Conservation (phyloP, 1,139 yeast species). For the Blastobotrys apis region DNA sequence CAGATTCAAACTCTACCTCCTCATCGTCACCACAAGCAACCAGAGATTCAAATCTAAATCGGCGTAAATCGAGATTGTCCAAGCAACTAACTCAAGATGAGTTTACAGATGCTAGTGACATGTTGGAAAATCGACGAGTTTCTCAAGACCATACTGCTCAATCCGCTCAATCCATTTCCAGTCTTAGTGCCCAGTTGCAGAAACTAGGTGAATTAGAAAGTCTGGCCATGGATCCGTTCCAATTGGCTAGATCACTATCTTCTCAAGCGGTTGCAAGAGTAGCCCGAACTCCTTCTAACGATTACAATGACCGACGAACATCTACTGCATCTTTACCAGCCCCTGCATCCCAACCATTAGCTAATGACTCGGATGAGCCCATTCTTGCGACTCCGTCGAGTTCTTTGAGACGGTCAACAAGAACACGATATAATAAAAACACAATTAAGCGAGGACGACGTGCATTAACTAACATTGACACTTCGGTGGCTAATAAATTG, state of each 20-base stretch:
- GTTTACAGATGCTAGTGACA: slow-evolving; percentile 39
- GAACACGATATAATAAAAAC: slow-evolving; percentile 28
- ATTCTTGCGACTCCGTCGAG: slow-evolving; percentile 29
- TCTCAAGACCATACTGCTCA: no score
- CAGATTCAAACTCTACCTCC: background rate
- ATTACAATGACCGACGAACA: slow-evolving; percentile 2
- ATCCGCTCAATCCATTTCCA: slow-evolving; percentile 22
- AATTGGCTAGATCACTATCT: slow-evolving; percentile 30
- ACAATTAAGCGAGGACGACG: slow-evolving; percentile 23
- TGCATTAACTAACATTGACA: slow-evolving; percentile 9
- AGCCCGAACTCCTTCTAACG: background rate
- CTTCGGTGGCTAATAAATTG: slow-evolving; percentile 6
- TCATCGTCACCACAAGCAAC: background rate
- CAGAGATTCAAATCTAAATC: slow-evolving; percentile 10
- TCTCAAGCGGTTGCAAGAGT: background rate
- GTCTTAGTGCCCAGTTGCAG: slow-evolving; percentile 29
- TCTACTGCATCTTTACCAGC: slow-evolving; percentile 12
- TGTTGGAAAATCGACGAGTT: slow-evolving; percentile 29
- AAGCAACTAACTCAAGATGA: slow-evolving; percentile 37
- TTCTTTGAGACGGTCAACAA: slow-evolving; percentile 29
- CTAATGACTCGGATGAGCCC: slow-evolving; percentile 31
- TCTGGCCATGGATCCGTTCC: slow-evolving; percentile 34
- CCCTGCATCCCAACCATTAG: slow-evolving; percentile 18
- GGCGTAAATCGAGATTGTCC: slow-evolving; percentile 37
- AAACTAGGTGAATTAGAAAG: slow-evolving; percentile 34